Evolutionary conservation across 2,329 filamentous ascomycete species (phyloP).

Genomic region (Talaromyces rugulosus): DNA sequence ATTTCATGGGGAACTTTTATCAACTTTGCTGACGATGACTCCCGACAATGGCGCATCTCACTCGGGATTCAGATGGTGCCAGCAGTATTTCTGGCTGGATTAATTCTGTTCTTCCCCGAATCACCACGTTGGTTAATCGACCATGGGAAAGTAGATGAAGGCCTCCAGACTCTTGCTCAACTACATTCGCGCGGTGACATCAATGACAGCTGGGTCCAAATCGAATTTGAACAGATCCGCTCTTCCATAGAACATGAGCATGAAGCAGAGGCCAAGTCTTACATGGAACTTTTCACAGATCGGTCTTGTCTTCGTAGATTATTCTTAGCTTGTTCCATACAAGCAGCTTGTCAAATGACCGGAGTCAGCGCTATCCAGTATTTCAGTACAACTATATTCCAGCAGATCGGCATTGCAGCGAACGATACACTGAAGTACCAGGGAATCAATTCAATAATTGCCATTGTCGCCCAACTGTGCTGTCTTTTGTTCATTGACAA

Average conservation of each 20-base stretch:
- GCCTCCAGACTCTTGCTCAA: slow-evolving; percentile 61
- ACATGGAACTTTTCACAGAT: slow-evolving; percentile 63
- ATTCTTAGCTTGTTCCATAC: slow-evolving; percentile 64
- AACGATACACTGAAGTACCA: slow-evolving; percentile 69
- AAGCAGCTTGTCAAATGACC: slow-evolving; percentile 72
- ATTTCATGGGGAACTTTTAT: slow-evolving; percentile 63
- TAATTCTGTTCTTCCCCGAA: slow-evolving; percentile 72
- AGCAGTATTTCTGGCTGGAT: slow-evolving; percentile 57
- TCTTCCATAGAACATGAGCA: slow-evolving; percentile 63
- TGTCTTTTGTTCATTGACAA: slow-evolving; percentile 65
- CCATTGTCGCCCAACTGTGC: slow-evolving; percentile 62
- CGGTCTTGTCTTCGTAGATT: slow-evolving; percentile 66
- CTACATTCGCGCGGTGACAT: slow-evolving; percentile 67
- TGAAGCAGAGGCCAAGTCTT: slow-evolving; percentile 66
- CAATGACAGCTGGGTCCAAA: slow-evolving; percentile 64
- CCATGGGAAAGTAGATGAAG: slow-evolving; percentile 61
- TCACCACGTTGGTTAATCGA: slow-evolving; percentile 72
- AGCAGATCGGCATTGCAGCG: slow-evolving; percentile 63
- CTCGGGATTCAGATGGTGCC: slow-evolving; percentile 70
- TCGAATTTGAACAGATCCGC: slow-evolving; percentile 69
- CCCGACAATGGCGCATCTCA: slow-evolving; percentile 58
- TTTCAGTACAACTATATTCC: slow-evolving; percentile 64
- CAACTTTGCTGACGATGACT: slow-evolving; percentile 43
- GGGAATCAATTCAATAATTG: slow-evolving; percentile 68
- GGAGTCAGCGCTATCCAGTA: slow-evolving; percentile 67